These are phyloP conservation scores for Hypholoma sublateritium DNA, from an alignment of 768 basidiomycete species.

Conservation along the genomic window DNA sequence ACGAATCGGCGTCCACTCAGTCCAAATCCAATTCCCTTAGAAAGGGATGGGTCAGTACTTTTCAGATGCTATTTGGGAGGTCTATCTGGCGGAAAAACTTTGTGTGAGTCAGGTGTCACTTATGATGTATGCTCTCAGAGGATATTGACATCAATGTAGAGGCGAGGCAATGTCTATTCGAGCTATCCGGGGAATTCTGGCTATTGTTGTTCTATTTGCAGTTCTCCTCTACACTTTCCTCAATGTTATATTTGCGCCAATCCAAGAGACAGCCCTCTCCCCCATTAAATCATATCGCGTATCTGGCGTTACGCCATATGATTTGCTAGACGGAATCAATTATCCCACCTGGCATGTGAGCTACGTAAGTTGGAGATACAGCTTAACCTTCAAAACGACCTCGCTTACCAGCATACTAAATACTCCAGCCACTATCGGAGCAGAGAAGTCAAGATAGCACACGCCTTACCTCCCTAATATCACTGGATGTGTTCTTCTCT, in stretches of 20 bases:
- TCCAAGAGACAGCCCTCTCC: background rate
- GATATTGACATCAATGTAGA: background rate
- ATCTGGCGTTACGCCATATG: background rate
- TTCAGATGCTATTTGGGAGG: background rate
- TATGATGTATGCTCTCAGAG: background rate
- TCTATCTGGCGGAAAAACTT: background rate
- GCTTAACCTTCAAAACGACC: no score
- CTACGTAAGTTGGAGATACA: background rate
- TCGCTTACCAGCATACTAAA: background rate
- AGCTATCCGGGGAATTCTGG: background rate
- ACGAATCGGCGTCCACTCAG: background rate
- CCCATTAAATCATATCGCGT: background rate
- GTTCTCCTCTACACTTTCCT: background rate
- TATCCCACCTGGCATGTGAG: background rate
- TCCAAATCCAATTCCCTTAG: no score
- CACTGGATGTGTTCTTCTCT: background rate
- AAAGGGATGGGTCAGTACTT: background rate
- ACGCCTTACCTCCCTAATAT: background rate
- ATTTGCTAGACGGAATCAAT: background rate
- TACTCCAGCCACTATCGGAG: background rate
- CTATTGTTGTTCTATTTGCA: background rate
- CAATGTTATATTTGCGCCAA: background rate
- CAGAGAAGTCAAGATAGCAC: background rate
- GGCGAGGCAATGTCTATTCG: background rate
- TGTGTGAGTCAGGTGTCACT: slow-evolving; percentile 1